Percentiles rank a stretch among this genome's conserved stretches.
These are phyloP conservation scores for Euphorbia celastroides DNA, from an alignment of 441 rosid species.

Conservation along the genomic window DNA sequence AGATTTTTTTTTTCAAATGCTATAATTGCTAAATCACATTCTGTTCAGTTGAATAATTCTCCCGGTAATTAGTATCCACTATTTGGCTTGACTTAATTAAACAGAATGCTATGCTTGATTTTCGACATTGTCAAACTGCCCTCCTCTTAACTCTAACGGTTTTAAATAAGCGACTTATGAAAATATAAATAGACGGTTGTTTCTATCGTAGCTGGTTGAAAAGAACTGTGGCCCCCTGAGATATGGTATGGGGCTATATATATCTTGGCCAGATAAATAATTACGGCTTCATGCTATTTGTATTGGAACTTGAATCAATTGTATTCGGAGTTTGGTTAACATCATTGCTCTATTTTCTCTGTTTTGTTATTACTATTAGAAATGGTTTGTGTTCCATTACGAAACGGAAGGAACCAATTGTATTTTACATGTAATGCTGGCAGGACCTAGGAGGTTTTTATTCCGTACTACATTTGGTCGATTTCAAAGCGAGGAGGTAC, in stretches of 20 bases:
- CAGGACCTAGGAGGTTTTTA: slow-evolving; percentile 86
- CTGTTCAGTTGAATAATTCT: not conserved
- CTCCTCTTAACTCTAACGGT: not conserved
- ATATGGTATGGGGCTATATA: not conserved
- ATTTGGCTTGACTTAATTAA: not conserved
- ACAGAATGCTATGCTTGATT: not conserved
- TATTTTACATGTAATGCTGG: slow-evolving; percentile 16
- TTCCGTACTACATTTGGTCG: slow-evolving; percentile 69
- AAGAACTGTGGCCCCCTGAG: not conserved
- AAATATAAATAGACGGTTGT: not conserved
- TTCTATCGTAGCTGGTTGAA: not conserved
- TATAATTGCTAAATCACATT: not conserved
- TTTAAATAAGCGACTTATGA: not conserved
- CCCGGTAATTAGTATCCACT: not conserved
- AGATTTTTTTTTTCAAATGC: not conserved
- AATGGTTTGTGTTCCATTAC: not conserved
- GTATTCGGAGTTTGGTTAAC: not conserved
- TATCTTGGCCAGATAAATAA: not conserved
- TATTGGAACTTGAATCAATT: not conserved
- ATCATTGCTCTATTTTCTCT: not conserved
- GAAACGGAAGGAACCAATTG: not conserved
- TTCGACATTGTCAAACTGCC: not conserved
- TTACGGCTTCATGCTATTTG: not conserved
- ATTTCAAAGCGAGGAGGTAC: slow-evolving; percentile 86
- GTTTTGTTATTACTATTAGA: not conserved